Base-by-base conservation (phyloP, 768 basidiomycete genomes). In the Lactarius tabidus region DNA sequence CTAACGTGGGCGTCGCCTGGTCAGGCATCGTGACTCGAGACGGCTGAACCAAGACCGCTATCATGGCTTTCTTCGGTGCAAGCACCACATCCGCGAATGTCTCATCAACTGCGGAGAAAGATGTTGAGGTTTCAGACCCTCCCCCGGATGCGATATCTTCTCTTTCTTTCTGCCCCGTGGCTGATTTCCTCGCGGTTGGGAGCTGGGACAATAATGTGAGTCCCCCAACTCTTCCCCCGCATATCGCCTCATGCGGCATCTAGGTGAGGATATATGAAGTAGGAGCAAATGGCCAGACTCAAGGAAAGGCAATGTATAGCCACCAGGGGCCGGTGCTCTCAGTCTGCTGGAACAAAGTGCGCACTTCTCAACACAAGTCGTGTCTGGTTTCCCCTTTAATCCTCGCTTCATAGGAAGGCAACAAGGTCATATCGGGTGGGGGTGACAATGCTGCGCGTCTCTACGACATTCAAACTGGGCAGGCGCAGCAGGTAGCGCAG, bases 201-300 rank as follows among this genome's bases (percentile, higher is more conserved):
- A 90, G 89, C 70, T 98, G 96, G 96, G 91, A 92, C 72, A 95
- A 93, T 73, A 91, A 91, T 76, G 95, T 94, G 38, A 54, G 56
- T 69, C 51, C 57, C 23, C 28, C 39, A 26, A 6, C 29, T 58
- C 48, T 38, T 39, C 48, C 6, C 9, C 14, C 35, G 36, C 28
- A 28, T 76, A 17, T 17, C 39, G 28, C n/a, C 23, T 20, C 20
- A 61, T 51, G 26, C 60, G 35, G 38, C 17, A 17, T 45, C 7
- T 64, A 95, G 92, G 94, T 97, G 33, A 86, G 95, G 55, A 82
- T 98, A 53, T 98, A 98, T 76, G 93, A 96, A 79, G 88, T 98
- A 61, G 87, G 87, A 35, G 79, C 85, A 31, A 82, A 81, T 15
- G 91, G 92, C 26, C 89, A 91, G 71, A 88, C 90, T 1, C 87